Evolutionary conservation across 805 yeast species (phyloP).

Genomic region (Saccharomycopsis schoenii): DNA sequence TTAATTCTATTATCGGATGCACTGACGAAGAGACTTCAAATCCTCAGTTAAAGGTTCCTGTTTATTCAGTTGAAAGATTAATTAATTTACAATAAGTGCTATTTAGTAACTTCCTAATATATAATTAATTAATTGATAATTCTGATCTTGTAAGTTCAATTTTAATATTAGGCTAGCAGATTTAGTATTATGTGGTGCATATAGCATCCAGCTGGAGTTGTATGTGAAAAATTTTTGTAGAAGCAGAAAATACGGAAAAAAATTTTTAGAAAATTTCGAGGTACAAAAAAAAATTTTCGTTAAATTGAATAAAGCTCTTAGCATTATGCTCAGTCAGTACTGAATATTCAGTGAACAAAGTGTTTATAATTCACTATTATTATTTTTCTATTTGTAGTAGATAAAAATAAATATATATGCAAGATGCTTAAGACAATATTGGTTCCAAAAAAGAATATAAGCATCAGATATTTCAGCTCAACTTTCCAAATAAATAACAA

Average conservation of each 20-base stretch:
- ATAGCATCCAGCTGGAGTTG: not conserved
- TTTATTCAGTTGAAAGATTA: constrained; percentile 16
- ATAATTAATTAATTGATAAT: not conserved
- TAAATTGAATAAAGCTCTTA: not conserved
- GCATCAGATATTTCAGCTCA: not conserved
- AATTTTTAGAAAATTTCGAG: not conserved
- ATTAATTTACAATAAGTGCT: constrained; percentile 4
- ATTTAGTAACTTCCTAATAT: no score
- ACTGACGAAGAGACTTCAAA: not conserved
- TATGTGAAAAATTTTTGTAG: not conserved
- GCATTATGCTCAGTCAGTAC: not conserved
- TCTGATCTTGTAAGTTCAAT: not conserved
- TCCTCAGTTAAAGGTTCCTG: constrained; percentile 9
- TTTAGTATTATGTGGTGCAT: not conserved
- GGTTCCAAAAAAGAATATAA: not conserved
- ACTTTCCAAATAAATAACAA: not conserved
- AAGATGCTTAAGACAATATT: not conserved
- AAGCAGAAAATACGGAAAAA: not conserved
- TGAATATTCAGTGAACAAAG: no score
- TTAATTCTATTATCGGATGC: constrained; percentile 12
- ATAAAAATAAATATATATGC: not conserved
- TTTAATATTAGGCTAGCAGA: not conserved
- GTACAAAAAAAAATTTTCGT: not conserved
- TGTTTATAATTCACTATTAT: no score
- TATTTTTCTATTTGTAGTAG: no score